These are phyloP conservation scores for Herpetospermum pedunculosum DNA, from an alignment of 306 rosid species.

Conservation along the genomic window DNA sequence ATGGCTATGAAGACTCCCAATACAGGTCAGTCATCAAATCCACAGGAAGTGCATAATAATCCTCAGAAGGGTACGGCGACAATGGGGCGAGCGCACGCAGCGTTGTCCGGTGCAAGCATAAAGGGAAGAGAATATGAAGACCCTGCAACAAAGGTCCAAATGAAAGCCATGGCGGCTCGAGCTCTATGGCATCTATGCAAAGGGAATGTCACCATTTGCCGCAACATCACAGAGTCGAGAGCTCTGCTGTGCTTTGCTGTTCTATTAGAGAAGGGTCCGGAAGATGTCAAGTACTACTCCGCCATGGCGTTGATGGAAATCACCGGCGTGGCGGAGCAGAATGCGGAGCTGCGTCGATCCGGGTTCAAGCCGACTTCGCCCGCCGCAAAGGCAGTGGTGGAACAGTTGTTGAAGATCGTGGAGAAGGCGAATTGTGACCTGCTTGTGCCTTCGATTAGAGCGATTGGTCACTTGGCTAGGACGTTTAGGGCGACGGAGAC, in stretches of 20 bases:
- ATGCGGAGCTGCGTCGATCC: conserved; percentile 45
- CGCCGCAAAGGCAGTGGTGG: conserved; percentile 56
- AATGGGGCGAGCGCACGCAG: too few relatives aligned
- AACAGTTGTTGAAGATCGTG: conserved; percentile 35
- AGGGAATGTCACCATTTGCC: conserved; percentile 44
- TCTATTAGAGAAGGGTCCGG: conserved; percentile 46
- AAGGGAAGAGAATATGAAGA: conserved; percentile 69
- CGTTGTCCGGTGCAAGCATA: conserved; percentile 27
- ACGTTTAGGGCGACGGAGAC: conserved; percentile 68
- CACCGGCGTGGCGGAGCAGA: conserved; percentile 47
- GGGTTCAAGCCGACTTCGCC: conserved; percentile 78
- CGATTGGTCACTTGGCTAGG: conserved; percentile 57
- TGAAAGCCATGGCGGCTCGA: conserved; percentile 70
- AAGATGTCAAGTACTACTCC: conserved; percentile 34
- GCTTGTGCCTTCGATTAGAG: conserved; percentile 36
- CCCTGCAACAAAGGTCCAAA: conserved; percentile 37
- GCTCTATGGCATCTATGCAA: conserved; percentile 54
- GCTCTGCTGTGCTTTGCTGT: conserved; percentile 71
- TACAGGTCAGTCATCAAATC: background rate
- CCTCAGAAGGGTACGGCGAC: too few relatives aligned
- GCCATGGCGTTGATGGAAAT: conserved; percentile 64
- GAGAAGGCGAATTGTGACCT: conserved; percentile 27
- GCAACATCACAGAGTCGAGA: conserved; percentile 53
- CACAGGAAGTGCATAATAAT: background rate
- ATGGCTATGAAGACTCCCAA: conserved; percentile 2